These are phyloP conservation scores for Lunularia cruciata DNA, from an alignment of 225 moss, liverwort and hornwort genomes.

Conservation along the genomic window DNA sequence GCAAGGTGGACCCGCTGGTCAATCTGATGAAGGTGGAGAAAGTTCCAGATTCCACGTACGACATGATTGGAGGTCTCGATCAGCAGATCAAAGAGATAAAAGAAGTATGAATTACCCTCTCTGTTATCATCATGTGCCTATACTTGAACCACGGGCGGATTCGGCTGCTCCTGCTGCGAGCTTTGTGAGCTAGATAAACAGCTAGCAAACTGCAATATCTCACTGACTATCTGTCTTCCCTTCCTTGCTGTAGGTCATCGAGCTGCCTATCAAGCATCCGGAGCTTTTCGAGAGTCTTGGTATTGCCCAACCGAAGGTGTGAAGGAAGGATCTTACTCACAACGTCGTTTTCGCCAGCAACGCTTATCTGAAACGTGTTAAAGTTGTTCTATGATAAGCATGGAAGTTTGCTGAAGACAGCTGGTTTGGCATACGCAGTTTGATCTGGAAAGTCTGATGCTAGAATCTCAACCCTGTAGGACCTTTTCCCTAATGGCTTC, in stretches of 20 bases:
- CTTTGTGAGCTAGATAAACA: no score
- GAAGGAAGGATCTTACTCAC: no score
- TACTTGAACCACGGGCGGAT: no score
- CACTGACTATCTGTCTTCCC: no score
- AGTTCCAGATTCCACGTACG: slow-evolving; percentile 96
- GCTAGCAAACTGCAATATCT: no score
- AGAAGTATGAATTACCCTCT: slow-evolving; percentile 48
- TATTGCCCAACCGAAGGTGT: slow-evolving; percentile 96
- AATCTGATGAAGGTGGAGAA: slow-evolving; percentile 99
- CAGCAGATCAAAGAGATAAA: slow-evolving; percentile 99
- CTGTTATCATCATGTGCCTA: no score
- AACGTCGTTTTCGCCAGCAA: no score
- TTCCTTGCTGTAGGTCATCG: slow-evolving; percentile 65
- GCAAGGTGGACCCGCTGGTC: slow-evolving; percentile 96
- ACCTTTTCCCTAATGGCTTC: neutral
- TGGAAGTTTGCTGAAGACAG: neutral
- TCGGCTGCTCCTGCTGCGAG: no score
- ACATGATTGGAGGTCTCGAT: slow-evolving; percentile 98
- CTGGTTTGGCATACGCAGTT: neutral
- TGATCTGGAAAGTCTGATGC: neutral
- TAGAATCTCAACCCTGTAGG: no score
- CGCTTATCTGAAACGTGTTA: no score
- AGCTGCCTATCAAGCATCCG: slow-evolving; percentile 98
- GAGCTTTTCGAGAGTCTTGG: slow-evolving; percentile 99
- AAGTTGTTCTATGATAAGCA: no score